Evolutionary conservation across 2,329 filamentous ascomycete genomes (phyloP).

Genomic region (Alternaria panax): DNA sequence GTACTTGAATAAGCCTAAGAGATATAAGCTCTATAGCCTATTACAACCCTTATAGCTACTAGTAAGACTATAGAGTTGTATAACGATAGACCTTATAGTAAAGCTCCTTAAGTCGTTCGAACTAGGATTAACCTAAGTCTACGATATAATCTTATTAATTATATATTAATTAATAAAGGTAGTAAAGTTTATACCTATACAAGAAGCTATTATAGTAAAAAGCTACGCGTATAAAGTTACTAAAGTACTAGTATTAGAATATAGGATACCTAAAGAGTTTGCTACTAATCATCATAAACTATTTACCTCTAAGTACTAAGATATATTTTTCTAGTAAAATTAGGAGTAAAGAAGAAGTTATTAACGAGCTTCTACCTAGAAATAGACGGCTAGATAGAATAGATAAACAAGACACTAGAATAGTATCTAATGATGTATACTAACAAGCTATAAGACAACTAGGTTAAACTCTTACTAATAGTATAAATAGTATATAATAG

Average conservation of each 20-base stretch:
- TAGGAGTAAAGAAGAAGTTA: no score
- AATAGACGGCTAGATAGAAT: not conserved
- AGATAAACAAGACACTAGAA: not conserved
- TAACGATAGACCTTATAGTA: not conserved
- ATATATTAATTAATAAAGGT: not conserved
- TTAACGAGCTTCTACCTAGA: no score
- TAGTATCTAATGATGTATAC: not conserved
- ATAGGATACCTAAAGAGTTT: not conserved
- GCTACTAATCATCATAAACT: not conserved
- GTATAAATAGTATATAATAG: no score
- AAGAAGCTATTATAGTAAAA: not conserved
- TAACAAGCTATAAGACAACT: not conserved
- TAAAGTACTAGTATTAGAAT: not conserved
- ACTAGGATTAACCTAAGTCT: not conserved
- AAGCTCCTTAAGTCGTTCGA: not conserved
- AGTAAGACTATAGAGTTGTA: not conserved
- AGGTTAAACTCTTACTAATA: no score
- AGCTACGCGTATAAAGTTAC: not conserved
- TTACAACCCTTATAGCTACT: no score
- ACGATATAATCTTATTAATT: not conserved
- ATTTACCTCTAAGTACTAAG: not conserved
- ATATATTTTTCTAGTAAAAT: conserved; percentile 1
- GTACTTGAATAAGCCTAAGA: not conserved
- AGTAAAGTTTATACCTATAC: not conserved
- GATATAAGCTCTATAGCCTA: no score